phyloP scores from a whole-genome alignment of 192 early-diverging fungal genomes.

The Blastocladiella britannica region DNA sequence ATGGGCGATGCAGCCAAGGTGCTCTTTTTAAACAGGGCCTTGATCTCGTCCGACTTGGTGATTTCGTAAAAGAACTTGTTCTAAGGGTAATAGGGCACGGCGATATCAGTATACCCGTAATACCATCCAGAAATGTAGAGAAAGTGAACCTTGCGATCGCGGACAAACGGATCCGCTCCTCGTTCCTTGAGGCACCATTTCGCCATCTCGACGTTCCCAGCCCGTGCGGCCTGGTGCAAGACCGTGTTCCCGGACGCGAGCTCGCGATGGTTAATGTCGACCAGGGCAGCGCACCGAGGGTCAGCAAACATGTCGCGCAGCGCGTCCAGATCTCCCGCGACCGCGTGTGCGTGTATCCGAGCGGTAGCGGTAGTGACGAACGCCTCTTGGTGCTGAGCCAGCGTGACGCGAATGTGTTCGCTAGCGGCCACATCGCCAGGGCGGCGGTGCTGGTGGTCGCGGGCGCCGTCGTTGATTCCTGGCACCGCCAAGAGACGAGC shows the following conservation, averaged over 20 bases:
- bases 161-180: conserved; percentile 51
- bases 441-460: conserved; percentile 6
- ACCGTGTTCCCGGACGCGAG: conserved; percentile 35
- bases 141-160: conserved; percentile 26
- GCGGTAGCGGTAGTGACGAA: conserved; percentile 23
- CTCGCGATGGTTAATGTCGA: conserved; percentile 51
- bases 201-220: conserved; percentile 40
- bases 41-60: conserved; percentile 24
- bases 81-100: no score
- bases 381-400: conserved; percentile 14
- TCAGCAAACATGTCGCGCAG: conserved; percentile 24
- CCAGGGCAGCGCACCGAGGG: conserved; percentile 25
- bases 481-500: conserved; percentile 12
- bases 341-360: conserved; percentile 27
- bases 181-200: conserved; percentile 40
- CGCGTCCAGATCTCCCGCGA: conserved; percentile 12
- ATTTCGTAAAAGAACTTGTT: conserved; percentile 37
- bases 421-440: conserved; percentile 12
- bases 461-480: conserved; percentile 11
- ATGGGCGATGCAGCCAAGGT: conserved; percentile 5
- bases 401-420: conserved; percentile 7
- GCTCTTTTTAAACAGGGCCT: conserved; percentile 20
- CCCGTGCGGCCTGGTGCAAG: conserved; percentile 43
- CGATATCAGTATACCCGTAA: no score
- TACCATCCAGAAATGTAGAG: no score